Evolutionary conservation across 129 eudicot genomes (phyloP), one percentile per base, ranked within the genome.

Genomic region (Arctium minus): DNA sequence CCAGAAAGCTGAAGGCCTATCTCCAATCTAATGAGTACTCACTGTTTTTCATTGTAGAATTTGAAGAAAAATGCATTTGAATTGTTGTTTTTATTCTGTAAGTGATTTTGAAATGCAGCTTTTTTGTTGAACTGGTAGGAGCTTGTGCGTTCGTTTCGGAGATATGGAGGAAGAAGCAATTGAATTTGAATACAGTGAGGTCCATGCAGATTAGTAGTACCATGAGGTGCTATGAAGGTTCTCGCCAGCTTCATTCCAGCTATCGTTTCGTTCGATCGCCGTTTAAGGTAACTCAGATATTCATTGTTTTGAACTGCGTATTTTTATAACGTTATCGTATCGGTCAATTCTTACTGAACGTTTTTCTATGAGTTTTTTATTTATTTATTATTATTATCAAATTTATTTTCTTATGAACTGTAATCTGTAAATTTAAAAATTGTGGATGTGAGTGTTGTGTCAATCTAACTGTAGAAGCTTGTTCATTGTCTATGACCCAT

Each of bases 11-110:
- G 73, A 82, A 76, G 39, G 39, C 71, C 48, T 18, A 56, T 82
- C 80, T 82, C 65, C 85, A 42, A 46, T 75, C 74, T 27, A 46
- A 82, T 82, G 85, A 82, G 85, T 82, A 82, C 15, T 75, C 17
- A 42, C 70, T 65, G 10, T 17, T 82, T 35, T 40, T 6, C 22
- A 40, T 62, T 82, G 36, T 31, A 75, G 38, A 74, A 8, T 38
- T 74, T 31, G 5, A 29, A 12, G 10, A 74, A 62, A 74, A 3
- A 5, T 44, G 48, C 74, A 73, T 7, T 13, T 62, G n/a, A 32
- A 32, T 40, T 35, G 11, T n/a, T 82, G 48, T 18, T 60, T 64
- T 42, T 29, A 38, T 13, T 64, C 35, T 15, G 29, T n/a, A 42
- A 82, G 46, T 75, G 37, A 75, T 82, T 67, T 13, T 75, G 42